These are phyloP conservation scores for Volutella citrinella DNA, from an alignment of 2,329 filamentous ascomycete genomes.

Conservation along the genomic window DNA sequence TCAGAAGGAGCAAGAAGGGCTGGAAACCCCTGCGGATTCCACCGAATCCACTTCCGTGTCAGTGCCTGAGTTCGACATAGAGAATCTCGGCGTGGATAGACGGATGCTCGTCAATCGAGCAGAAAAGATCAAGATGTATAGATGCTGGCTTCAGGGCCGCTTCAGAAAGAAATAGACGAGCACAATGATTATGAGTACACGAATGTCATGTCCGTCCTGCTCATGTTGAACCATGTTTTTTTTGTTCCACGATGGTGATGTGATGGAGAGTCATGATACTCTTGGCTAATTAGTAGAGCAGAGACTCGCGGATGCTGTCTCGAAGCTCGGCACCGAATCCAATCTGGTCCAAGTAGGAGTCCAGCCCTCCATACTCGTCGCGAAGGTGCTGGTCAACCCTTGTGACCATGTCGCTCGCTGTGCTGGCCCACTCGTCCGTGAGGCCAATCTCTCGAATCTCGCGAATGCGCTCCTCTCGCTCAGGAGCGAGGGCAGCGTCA, in stretches of 20 bases:
- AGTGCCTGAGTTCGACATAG: conserved; percentile 59
- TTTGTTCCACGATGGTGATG: too few species aligned
- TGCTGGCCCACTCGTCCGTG: conserved; percentile 68
- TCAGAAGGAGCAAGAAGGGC: conserved; percentile 3
- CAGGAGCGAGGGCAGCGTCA: conserved; percentile 53
- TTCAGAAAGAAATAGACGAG: conserved; percentile 65
- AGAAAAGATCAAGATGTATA: conserved; percentile 93
- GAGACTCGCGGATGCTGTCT: conserved; percentile 35
- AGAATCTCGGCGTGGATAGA: conserved; percentile 80
- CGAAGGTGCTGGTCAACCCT: conserved; percentile 57
- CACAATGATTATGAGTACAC: too few species aligned
- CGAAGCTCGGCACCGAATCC: conserved; percentile 52
- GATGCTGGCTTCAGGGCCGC: conserved; percentile 89
- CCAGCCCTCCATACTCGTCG: conserved; percentile 62
- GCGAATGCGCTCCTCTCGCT: conserved; percentile 59
- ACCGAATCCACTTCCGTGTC: conserved; percentile 13
- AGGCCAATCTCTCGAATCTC: conserved; percentile 72
- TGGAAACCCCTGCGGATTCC: not conserved
- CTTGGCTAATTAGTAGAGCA: conserved; percentile 45
- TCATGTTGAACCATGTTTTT: not conserved
- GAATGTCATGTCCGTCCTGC: not conserved
- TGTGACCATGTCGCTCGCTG: conserved; percentile 61
- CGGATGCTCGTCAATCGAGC: conserved; percentile 90
- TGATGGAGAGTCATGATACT: too few species aligned
- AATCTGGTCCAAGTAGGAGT: conserved; percentile 61